These are phyloP conservation scores for Apophysomyces trapeziformis DNA, from an alignment of 371 early-diverging fungal species.

Conservation along the genomic window DNA sequence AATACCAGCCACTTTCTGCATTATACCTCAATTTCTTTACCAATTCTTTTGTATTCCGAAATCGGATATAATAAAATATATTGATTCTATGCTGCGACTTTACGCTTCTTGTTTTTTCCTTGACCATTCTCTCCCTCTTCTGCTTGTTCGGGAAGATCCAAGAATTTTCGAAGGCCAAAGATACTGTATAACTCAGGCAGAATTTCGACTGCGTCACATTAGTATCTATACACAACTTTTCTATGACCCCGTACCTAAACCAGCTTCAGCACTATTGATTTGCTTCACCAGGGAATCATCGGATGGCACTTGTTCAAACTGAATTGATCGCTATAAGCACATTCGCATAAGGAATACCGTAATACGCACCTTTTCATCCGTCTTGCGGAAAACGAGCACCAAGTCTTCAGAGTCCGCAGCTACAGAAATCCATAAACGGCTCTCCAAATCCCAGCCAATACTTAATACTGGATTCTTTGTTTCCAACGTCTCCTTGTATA, in stretches of 20 bases:
- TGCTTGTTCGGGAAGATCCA: slow-evolving; percentile 43
- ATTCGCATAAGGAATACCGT: slow-evolving; percentile 1
- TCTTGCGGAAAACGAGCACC: slow-evolving; percentile 20
- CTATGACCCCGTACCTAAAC: slow-evolving; percentile 21
- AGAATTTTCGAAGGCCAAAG: slow-evolving; percentile 60
- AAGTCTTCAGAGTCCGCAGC: slow-evolving; percentile 25
- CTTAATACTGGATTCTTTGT: slow-evolving; percentile 34
- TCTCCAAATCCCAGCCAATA: slow-evolving; percentile 33
- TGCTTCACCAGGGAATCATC: slow-evolving; percentile 38
- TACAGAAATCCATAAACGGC: slow-evolving; percentile 38
- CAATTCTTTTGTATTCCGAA: background rate
- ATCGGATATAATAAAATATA: slow-evolving; percentile 7
- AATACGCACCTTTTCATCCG: slow-evolving; percentile 20
- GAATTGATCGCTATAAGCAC: background rate
- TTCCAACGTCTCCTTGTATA: slow-evolving; percentile 34
- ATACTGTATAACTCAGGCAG: slow-evolving; percentile 56
- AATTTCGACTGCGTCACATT: slow-evolving; percentile 28
- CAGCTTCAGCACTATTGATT: slow-evolving; percentile 47
- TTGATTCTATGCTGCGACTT: slow-evolving; percentile 22
- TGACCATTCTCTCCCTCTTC: slow-evolving; percentile 25
- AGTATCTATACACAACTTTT: background rate
- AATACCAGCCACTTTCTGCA: background rate
- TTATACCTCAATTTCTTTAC: background rate
- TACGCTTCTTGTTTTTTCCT: slow-evolving; percentile 38
- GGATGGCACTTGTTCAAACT: slow-evolving; percentile 23